Percentiles rank a stretch among this genome's conserved stretches.
Conservation (phyloP, 805 yeast species). For the Starmerella etchellsii region DNA sequence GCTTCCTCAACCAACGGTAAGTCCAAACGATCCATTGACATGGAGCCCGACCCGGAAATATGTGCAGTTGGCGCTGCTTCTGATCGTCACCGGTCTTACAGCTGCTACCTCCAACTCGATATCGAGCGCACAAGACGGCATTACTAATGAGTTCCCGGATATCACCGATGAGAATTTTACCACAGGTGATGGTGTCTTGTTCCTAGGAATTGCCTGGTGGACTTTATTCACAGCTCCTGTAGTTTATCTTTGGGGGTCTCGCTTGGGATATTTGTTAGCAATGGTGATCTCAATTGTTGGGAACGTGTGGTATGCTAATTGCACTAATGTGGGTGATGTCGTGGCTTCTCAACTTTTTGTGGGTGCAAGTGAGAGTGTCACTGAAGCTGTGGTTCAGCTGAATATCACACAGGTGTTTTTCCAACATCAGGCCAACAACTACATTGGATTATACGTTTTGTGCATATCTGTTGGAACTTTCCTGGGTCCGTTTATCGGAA, state of each 20-base stretch:
- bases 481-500: constrained; percentile 67
- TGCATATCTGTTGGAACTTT: constrained; percentile 68
- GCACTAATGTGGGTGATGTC: constrained; percentile 45
- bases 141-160: constrained; percentile 43
- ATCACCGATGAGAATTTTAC: constrained; percentile 59
- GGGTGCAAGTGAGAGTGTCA: constrained; percentile 74
- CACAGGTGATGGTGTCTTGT: constrained; percentile 69
- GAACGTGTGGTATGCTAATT: constrained; percentile 54
- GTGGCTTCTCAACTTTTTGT: constrained; percentile 70
- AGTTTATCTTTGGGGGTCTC: constrained; percentile 34
- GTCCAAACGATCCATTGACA: constrained; percentile 59
- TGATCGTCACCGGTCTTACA: constrained; percentile 34
- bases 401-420: constrained; percentile 56
- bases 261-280: constrained; percentile 54
- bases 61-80: constrained; percentile 31
- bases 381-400: constrained; percentile 61
- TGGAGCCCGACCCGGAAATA: constrained; percentile 43
- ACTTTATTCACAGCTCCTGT: constrained; percentile 34
- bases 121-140: constrained; percentile 54
- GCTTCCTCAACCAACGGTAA: constrained; percentile 53
- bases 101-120: constrained; percentile 57
- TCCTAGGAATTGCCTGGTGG: constrained; percentile 54
- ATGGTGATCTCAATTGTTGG: constrained; percentile 49
- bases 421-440: constrained; percentile 64
- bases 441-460: constrained; percentile 59